These are phyloP conservation scores for Annulohypoxylon truncatum DNA, from an alignment of 2,329 filamentous ascomycete genomes.

Conservation along the genomic window DNA sequence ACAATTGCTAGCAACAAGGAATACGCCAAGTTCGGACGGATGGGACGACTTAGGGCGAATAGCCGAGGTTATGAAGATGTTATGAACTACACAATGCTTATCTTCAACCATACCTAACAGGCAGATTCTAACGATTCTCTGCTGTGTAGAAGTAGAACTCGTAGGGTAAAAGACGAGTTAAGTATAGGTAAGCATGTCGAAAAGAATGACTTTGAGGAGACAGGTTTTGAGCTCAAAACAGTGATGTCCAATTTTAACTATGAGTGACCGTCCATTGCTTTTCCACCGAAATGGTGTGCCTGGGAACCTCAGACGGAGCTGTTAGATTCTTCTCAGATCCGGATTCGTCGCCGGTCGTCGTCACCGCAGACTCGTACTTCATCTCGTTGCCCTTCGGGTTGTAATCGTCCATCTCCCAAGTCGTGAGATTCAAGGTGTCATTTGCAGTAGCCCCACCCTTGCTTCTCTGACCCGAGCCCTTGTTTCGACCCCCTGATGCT, in stretches of 20 bases:
- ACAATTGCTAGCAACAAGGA: no score
- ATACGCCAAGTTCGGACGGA: neutral
- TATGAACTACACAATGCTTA: neutral
- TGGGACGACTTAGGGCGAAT: neutral
- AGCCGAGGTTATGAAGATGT: neutral
- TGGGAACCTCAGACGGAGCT: slow-evolving; percentile 5
- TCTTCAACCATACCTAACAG: neutral
- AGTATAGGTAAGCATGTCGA: neutral
- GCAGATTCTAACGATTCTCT: neutral
- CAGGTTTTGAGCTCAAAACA: neutral
- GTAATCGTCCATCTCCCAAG: slow-evolving; percentile 44
- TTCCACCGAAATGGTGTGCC: slow-evolving; percentile 34
- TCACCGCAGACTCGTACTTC: slow-evolving; percentile 21
- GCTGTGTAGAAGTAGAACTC: neutral
- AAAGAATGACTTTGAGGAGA: neutral
- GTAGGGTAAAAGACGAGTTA: neutral
- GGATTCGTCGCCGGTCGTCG: slow-evolving; percentile 40
- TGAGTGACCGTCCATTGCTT: slow-evolving; percentile 38
- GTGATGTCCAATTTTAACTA: neutral
- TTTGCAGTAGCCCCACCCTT: slow-evolving; percentile 1
- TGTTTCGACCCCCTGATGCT: slow-evolving; percentile 12
- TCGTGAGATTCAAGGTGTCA: slow-evolving; percentile 26
- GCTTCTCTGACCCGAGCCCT: slow-evolving; percentile 14
- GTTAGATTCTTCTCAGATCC: slow-evolving; percentile 43
- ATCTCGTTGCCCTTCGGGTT: neutral